Evolutionary conservation across 2,329 filamentous ascomycete species (phyloP), one percentile per base, ranked within the genome.

Genomic region (Epichloe amarillans): DNA sequence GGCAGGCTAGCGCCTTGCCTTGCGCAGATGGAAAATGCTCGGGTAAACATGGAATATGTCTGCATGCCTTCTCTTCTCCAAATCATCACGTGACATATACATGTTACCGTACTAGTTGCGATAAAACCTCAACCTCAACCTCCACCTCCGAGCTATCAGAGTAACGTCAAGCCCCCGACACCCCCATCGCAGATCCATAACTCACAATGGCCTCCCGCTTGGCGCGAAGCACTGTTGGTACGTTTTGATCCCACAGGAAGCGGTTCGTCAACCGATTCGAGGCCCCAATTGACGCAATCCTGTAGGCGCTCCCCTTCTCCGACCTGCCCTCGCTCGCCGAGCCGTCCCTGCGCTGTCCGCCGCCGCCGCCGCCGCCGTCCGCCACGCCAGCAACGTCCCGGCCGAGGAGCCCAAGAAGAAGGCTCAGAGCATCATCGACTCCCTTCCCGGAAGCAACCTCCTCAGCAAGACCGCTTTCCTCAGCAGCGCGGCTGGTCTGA

Each of bases 381-480:
- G 88, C 68, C 77, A 80, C 68, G 74, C 80, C 63, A 90, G 88
- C 66, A 84, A 82, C 69, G 81, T 91, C 51, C 88, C 90, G 56
- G 71, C 83, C 62, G 83, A 93, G 72, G 88, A 95, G 65, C 91
- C 94, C 68, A 90, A 95, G 80, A 87, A 86, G 76, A 95, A 95
- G 82, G 93, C 93, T 54, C 86, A 94, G 76, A 95, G 89, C 58
- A 86, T 98, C 72, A 76, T 98, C 66, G 89, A 98, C 65, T 77
- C 90, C 57, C 80, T 98, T 50, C 93, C 93, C 64, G 93, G 94
- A 63, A 95, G 81, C 80, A 91, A 80, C 66, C 77, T 96, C 58
- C 75, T 95, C 67, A 94, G 88, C 72, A 98, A 98, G 84, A 89
- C 88, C 61, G 93, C 93, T 65, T 91, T 96, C 68, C 85, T 98